A percentile compares a stretch with the other conserved stretches of the same genome.
These are phyloP conservation scores for Leccinellum rugosiceps DNA, from an alignment of 768 basidiomycete species.

Conservation along the genomic window DNA sequence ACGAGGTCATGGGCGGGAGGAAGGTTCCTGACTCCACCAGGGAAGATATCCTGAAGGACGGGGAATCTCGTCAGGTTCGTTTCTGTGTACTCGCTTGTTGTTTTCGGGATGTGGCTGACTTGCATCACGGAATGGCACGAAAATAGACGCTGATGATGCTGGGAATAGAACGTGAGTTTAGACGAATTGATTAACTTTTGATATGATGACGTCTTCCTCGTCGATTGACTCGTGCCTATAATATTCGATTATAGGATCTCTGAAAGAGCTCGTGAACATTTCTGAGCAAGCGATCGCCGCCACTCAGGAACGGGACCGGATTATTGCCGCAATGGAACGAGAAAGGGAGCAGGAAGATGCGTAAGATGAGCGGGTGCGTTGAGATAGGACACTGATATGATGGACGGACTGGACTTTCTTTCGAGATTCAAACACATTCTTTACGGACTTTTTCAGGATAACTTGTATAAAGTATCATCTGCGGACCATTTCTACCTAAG, in stretches of 20 bases:
- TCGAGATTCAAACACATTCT: background rate
- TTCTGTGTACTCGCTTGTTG: background rate
- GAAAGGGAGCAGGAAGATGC: constrained; percentile 7
- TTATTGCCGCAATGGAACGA: constrained; percentile 9
- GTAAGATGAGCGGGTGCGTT: background rate
- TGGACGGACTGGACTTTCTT: background rate
- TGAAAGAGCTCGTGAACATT: constrained; percentile 31
- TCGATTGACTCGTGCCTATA: background rate
- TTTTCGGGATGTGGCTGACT: background rate
- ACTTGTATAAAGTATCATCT: background rate
- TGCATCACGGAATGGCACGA: background rate
- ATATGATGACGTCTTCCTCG: background rate
- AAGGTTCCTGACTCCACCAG: constrained; percentile 33
- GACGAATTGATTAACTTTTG: background rate
- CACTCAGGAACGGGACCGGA: constrained; percentile 30
- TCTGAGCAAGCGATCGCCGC: constrained; percentile 33
- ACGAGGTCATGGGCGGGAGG: constrained; percentile 38
- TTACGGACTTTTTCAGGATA: background rate
- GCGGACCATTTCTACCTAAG: background rate
- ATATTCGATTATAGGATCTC: constrained; percentile 24
- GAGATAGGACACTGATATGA: background rate
- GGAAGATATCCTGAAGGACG: constrained; percentile 42
- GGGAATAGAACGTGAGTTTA: constrained; percentile 43
- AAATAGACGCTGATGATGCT: constrained; percentile 41
- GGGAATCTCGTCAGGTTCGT: constrained; percentile 41